These are phyloP conservation scores for Xylaria bambusicola DNA, from an alignment of 495 filamentous ascomycete species.

Conservation along the genomic window DNA sequence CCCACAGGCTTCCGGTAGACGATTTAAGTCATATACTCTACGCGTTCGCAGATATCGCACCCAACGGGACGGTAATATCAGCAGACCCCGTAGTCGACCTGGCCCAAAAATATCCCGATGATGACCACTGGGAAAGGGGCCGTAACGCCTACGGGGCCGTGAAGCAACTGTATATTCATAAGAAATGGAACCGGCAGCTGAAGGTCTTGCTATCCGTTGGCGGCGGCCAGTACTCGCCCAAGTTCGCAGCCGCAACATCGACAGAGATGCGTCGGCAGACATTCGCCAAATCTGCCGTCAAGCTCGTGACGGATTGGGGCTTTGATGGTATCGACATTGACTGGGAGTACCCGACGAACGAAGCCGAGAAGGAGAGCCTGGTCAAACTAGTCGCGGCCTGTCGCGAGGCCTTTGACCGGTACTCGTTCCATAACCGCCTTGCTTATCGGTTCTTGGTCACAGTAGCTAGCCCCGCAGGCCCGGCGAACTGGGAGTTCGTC, in stretches of 20 bases:
- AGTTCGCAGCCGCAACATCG: conserved; percentile 69
- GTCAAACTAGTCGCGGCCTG: conserved; percentile 69
- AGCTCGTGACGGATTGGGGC: conserved; percentile 64
- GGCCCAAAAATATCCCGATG: conserved; percentile 73
- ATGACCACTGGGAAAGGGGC: conserved; percentile 61
- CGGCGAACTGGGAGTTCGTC: conserved; percentile 69
- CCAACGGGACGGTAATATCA: conserved; percentile 78
- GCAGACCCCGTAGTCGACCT: conserved; percentile 61
- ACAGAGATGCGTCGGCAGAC: conserved; percentile 54
- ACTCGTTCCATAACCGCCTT: conserved; percentile 51
- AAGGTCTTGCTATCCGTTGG: conserved; percentile 85
- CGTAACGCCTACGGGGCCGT: conserved; percentile 75
- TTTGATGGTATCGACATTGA: conserved; percentile 64
- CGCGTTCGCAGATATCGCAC: conserved; percentile 79
- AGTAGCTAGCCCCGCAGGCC: conserved; percentile 63
- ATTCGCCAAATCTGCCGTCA: conserved; percentile 68
- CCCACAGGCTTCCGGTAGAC: conserved; percentile 73
- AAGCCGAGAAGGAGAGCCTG: conserved; percentile 64
- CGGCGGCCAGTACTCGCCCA: conserved; percentile 85
- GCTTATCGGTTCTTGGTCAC: conserved; percentile 71
- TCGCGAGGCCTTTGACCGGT: conserved; percentile 64
- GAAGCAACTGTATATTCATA: conserved; percentile 81
- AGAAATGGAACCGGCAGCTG: conserved; percentile 75
- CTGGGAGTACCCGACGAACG: conserved; percentile 62
- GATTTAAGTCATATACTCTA: conserved; percentile 85